Conservation (phyloP, 2,329 filamentous ascomycete genomes). For the Ophiosphaerella herpotricha region DNA sequence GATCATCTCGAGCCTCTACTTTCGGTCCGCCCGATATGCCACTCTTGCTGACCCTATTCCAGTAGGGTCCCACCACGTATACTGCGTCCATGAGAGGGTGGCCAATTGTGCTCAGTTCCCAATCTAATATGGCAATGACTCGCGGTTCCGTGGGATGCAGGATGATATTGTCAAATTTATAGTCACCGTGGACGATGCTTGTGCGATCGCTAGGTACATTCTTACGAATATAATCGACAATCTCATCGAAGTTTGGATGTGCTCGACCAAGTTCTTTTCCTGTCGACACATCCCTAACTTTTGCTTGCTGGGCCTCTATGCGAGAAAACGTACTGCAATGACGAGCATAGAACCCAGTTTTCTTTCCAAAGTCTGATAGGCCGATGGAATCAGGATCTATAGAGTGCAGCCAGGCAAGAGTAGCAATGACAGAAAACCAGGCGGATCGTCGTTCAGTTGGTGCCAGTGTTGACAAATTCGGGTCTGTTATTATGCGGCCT, state of each 20-base stretch:
- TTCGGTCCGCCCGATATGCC: constrained; percentile 44
- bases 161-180: constrained; percentile 70
- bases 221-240: constrained; percentile 75
- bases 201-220: constrained; percentile 69
- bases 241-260: constrained; percentile 76
- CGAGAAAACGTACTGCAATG: constrained; percentile 82
- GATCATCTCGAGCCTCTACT: constrained; percentile 25
- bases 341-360: constrained; percentile 77
- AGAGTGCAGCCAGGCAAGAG: constrained; percentile 81
- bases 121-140: constrained; percentile 92
- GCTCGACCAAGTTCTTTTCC: constrained; percentile 67
- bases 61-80: constrained; percentile 67
- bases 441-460: constrained; percentile 62
- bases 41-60: constrained; percentile 41
- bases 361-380: constrained; percentile 73
- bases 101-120: constrained; percentile 96
- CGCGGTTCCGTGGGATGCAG: constrained; percentile 84
- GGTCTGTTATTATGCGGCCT: constrained; percentile 89
- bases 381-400: constrained; percentile 70
- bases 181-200: constrained; percentile 90
- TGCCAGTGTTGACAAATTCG: constrained; percentile 71
- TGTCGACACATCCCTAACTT: constrained; percentile 74
- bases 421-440: constrained; percentile 65
- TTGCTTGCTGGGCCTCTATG: constrained; percentile 78
- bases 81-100: constrained; percentile 89